A percentile compares a stretch with the other conserved stretches of the same genome.
These are phyloP conservation scores for Daldinia sp. DNA, from an alignment of 2,329 filamentous ascomycete genomes.

Conservation along the genomic window DNA sequence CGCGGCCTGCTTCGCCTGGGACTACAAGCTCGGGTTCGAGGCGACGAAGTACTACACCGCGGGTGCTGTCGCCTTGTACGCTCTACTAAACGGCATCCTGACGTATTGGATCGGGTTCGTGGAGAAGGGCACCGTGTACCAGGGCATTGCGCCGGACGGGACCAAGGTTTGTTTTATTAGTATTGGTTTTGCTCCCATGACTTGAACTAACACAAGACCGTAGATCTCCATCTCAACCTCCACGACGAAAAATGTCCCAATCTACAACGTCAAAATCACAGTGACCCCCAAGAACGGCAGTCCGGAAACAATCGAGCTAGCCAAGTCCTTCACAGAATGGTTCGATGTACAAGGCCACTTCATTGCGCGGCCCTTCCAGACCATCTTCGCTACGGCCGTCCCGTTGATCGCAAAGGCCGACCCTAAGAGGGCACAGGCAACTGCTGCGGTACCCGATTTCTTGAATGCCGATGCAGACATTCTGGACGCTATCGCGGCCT, in stretches of 20 bases:
- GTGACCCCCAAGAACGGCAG: slow-evolving; percentile 54
- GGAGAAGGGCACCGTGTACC: slow-evolving; percentile 84
- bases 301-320: slow-evolving; percentile 60
- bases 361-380: slow-evolving; percentile 78
- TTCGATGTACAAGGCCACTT: slow-evolving; percentile 79
- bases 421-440: slow-evolving; percentile 60
- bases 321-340: slow-evolving; percentile 75
- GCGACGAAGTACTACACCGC: slow-evolving; percentile 82
- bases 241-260: slow-evolving; percentile 80
- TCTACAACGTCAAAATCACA: slow-evolving; percentile 78
- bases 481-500: slow-evolving; percentile 53
- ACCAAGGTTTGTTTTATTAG: slow-evolving; percentile 39
- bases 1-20: slow-evolving; percentile 85
- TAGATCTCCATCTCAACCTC: slow-evolving; percentile 78
- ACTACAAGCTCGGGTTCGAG: slow-evolving; percentile 92
- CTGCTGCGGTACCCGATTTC: slow-evolving; percentile 42
- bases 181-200: neutral
- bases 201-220: neutral
- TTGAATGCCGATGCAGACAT: slow-evolving; percentile 56
- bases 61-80: slow-evolving; percentile 80
- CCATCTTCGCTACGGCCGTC: slow-evolving; percentile 74
- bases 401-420: slow-evolving; percentile 72
- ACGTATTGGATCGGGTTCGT: slow-evolving; percentile 85
- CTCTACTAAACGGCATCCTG: slow-evolving; percentile 77
- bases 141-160: slow-evolving; percentile 72